Base-by-base conservation (phyloP, 352 stramenopile species). In the Globisporangium lucens region DNA sequence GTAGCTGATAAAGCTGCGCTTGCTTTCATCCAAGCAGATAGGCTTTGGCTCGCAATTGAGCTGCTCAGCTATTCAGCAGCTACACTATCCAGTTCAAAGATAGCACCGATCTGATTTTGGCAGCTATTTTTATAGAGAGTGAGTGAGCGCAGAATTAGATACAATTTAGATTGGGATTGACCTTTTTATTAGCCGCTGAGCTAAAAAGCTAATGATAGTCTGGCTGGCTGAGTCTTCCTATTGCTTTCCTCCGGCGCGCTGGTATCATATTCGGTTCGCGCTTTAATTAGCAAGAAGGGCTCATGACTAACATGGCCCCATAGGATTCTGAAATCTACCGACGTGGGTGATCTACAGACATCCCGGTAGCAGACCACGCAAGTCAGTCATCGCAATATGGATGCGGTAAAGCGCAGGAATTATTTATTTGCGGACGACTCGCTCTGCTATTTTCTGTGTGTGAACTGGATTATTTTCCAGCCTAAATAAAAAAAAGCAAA, bases 41-140 rank as follows among this genome's bases (percentile, higher is more conserved):
- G 22, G 22, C 29, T 35, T 58, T 38, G 27, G 53, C 53, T 58
- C 55, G 29, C 55, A n/a, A 17, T 41, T 22, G 13, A 61, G 52
- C 12, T 35, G 35, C 53, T 30, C 10, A 36, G 20, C 56, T 61
- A 47, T 47, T 46, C 55, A 60, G 55, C 30, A 61, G 36, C n/a
- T 29, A 7, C 30, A 20, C 29, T 15, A 43, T 46, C 56, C 17
- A 30, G 12, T 3, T n/a, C 56, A 61, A 61, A 61, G 22, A 61
- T 61, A 61, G 56, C 33, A 8, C 9, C 15, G 56, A 61, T 61
- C 30, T 49, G 56, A 61, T 49, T 61, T 61, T 51, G 43, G 15
- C 43, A 4, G 33, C 56, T 47, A 36, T 36, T 61, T 61, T 47
- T 47, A 47, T 33, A 61, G 56, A 47, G 56, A 24, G 12, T 5